Evolutionary conservation across 192 early-diverging fungal species (phyloP).

Genomic region (Mortierella hygrophila): DNA sequence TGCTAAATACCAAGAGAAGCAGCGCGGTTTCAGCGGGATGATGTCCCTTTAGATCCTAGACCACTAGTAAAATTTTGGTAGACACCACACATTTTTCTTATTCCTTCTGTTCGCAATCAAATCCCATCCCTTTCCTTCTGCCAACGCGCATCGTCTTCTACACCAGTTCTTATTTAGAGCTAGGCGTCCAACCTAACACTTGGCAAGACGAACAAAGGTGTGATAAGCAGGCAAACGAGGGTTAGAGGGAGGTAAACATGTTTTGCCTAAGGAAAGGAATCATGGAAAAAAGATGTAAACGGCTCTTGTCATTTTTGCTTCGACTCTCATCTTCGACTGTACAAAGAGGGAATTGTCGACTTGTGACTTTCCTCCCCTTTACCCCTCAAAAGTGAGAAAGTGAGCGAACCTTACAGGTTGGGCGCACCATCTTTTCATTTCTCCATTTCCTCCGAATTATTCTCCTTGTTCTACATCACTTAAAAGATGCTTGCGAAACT

Average conservation of each 20-base stretch:
- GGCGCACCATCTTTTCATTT: neutral
- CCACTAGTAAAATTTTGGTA: neutral
- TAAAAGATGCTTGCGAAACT: conserved; percentile 7
- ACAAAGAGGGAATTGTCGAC: neutral
- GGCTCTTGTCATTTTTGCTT: too few species aligned
- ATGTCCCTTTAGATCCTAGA: conserved; percentile 22
- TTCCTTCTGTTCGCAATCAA: too few species aligned
- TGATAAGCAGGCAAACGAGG: too few species aligned
- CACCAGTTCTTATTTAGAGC: too few species aligned
- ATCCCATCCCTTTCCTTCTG: too few species aligned
- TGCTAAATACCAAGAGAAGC: conserved; percentile 85
- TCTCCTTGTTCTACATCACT: neutral
- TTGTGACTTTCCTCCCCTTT: neutral
- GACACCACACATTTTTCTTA: neutral
- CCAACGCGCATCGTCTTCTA: too few species aligned
- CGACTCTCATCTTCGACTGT: too few species aligned
- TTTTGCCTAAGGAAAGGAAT: too few species aligned
- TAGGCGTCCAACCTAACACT: too few species aligned
- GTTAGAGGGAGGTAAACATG: too few species aligned
- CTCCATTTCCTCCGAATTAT: neutral
- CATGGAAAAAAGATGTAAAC: too few species aligned
- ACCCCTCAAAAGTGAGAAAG: neutral
- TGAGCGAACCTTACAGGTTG: neutral
- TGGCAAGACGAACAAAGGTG: too few species aligned
- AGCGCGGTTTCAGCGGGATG: conserved; percentile 52